These are phyloP conservation scores for Wickerhamiella azyma DNA, from an alignment of 805 yeast species.

Conservation along the genomic window DNA sequence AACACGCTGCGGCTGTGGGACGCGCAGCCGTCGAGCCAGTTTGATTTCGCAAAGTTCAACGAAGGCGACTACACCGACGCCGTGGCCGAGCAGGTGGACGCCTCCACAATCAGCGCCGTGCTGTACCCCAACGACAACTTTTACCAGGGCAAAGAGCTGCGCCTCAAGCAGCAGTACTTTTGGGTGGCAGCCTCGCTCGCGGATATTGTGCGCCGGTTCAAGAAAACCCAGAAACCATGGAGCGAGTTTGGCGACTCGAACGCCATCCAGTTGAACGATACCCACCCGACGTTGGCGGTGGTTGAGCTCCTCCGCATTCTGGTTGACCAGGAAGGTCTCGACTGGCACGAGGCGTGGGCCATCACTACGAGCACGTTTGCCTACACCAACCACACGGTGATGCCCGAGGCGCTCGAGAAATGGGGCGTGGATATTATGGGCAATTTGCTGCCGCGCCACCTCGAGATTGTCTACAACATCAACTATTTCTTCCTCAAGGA, in stretches of 20 bases:
- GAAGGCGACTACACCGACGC: constrained; percentile 82
- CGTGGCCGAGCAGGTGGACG: constrained; percentile 71
- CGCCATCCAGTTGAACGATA: constrained; percentile 88
- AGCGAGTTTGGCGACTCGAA: constrained; percentile 67
- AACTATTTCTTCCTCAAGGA: constrained; percentile 63
- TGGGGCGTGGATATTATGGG: constrained; percentile 83
- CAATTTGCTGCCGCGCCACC: constrained; percentile 73
- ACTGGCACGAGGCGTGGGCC: constrained; percentile 77
- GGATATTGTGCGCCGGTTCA: constrained; percentile 80
- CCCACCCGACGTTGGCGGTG: constrained; percentile 86
- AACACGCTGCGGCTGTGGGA: constrained; percentile 86
- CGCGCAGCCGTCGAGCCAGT: constrained; percentile 78
- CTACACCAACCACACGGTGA: constrained; percentile 89
- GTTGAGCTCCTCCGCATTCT: constrained; percentile 79
- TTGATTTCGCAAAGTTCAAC: constrained; percentile 82
- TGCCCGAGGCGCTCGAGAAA: constrained; percentile 89
- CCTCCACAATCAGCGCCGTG: constrained; percentile 86
- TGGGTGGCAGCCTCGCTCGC: constrained; percentile 93
- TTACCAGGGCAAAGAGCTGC: constrained; percentile 76
- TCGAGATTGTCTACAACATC: constrained; percentile 79
- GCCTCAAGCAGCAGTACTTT: constrained; percentile 90
- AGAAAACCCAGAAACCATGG: constrained; percentile 69
- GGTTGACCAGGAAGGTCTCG: constrained; percentile 68
- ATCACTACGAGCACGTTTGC: constrained; percentile 72
- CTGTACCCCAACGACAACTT: constrained; percentile 90